These are phyloP conservation scores for Xylaria sp. DNA, from an alignment of 2,329 filamentous ascomycete species.

Conservation along the genomic window DNA sequence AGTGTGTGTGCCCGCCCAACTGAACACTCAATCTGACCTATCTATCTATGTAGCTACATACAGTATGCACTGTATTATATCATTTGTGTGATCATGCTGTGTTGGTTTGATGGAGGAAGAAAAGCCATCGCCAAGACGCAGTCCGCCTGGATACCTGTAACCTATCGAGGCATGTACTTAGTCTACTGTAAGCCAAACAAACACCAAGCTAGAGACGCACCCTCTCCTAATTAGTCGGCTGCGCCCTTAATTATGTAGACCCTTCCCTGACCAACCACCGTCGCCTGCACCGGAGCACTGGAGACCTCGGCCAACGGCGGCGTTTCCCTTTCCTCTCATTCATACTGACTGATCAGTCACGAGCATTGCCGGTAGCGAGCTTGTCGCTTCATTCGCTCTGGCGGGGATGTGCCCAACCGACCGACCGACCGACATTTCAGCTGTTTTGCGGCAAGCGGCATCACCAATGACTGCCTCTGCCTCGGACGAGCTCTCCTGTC, in stretches of 20 bases:
- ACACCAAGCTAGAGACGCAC: conserved; percentile 23
- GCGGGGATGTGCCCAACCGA: conserved; percentile 21
- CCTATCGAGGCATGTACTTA: background rate
- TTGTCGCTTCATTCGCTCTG: conserved; percentile 9
- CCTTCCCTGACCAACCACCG: conserved; percentile 17
- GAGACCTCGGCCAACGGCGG: conserved; percentile 6
- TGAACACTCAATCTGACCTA: conserved; percentile 6
- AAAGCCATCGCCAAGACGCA: conserved; percentile 24
- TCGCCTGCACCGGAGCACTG: background rate
- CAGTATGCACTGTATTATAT: background rate
- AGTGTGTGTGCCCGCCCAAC: background rate
- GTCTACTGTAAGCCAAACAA: conserved; percentile 16
- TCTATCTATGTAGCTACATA: background rate
- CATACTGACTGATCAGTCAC: conserved; percentile 7
- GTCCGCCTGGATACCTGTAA: conserved; percentile 8
- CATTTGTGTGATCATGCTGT: conserved; percentile 10
- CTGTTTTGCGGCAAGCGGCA: conserved; percentile 32
- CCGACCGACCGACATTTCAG: conserved; percentile 39
- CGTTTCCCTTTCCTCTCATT: background rate
- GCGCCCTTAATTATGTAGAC: conserved; percentile 19
- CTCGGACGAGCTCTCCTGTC: conserved; percentile 10
- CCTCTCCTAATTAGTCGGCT: conserved; percentile 28
- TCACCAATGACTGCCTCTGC: conserved; percentile 8
- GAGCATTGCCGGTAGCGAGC: conserved; percentile 9
- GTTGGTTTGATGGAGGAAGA: background rate